phyloP scores from a whole-genome alignment of 2,329 filamentous ascomycete genomes.

The Nemania sp. region DNA sequence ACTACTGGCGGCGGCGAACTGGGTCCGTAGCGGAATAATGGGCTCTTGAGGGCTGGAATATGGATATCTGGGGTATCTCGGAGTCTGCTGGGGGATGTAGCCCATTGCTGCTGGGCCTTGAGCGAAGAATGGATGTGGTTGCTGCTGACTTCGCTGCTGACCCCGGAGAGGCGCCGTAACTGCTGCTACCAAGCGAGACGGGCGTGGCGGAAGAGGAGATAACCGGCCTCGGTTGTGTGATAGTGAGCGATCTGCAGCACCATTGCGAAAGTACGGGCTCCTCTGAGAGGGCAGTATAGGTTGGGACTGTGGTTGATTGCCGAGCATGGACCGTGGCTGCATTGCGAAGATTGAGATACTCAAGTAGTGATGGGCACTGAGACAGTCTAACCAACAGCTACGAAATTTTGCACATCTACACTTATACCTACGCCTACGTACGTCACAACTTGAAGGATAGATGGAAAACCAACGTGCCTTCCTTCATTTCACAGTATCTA shows the following conservation, averaged over 20 bases:
- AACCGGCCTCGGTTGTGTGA: slow-evolving; percentile 10
- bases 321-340: neutral
- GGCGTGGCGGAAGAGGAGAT: neutral
- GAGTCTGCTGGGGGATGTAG: slow-evolving; percentile 6
- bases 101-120: slow-evolving; percentile 14
- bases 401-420: too few species aligned
- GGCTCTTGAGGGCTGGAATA: neutral
- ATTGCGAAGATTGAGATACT: neutral
- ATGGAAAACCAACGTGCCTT: too few species aligned
- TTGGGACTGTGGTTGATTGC: slow-evolving; percentile 10
- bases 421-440: too few species aligned
- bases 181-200: neutral
- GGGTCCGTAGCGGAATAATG: slow-evolving; percentile 12
- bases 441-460: too few species aligned
- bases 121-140: slow-evolving; percentile 8
- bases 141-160: slow-evolving; percentile 5
- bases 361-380: too few species aligned
- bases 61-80: neutral
- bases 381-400: too few species aligned
- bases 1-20: neutral
- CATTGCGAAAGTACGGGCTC: slow-evolving; percentile 14
- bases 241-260: neutral
- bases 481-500: too few species aligned
- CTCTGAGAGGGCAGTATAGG: slow-evolving; percentile 8
- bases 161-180: neutral